Evolutionary conservation across 495 filamentous ascomycete species (phyloP).

Genomic region (Aspergillus panamensis): DNA sequence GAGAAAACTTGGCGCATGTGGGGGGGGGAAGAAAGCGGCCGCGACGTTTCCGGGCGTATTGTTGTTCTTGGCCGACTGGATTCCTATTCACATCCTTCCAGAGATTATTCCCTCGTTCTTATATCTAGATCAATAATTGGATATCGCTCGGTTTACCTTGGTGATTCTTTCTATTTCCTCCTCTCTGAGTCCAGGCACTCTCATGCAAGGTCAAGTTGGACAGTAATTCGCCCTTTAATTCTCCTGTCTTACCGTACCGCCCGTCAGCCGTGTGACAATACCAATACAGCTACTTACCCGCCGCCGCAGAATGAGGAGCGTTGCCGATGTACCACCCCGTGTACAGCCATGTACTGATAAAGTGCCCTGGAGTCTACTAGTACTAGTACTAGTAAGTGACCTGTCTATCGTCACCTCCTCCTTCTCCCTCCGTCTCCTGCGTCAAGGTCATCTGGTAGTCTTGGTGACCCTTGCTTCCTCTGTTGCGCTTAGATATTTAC

Average conservation of each 20-base stretch:
- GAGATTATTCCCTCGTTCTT: background rate
- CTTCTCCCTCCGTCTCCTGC: background rate
- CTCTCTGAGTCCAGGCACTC: background rate
- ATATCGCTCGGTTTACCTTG: conserved; percentile 1
- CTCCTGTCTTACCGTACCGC: conserved; percentile 4
- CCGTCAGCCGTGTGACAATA: background rate
- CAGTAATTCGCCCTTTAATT: background rate
- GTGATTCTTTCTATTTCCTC: background rate
- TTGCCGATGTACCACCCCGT: background rate
- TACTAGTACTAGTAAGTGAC: no score
- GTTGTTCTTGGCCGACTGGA: no score
- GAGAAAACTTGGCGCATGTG: conserved; percentile 14
- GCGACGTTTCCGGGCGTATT: conserved; percentile 34
- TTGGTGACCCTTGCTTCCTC: conserved; percentile 1
- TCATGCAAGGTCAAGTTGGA: background rate
- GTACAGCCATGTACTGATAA: background rate
- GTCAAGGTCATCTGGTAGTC: background rate
- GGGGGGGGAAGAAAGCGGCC: conserved; percentile 5
- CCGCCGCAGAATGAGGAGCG: background rate
- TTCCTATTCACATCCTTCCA: background rate
- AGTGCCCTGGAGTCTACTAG: no score
- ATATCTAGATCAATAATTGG: no score
- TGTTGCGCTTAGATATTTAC: background rate
- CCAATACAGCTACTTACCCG: background rate
- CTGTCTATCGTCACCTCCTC: background rate